Evolutionary conservation across 129 eudicot genomes (phyloP), one percentile per base, ranked within the genome.

Genomic region (Ambrosia artemisiifolia): DNA sequence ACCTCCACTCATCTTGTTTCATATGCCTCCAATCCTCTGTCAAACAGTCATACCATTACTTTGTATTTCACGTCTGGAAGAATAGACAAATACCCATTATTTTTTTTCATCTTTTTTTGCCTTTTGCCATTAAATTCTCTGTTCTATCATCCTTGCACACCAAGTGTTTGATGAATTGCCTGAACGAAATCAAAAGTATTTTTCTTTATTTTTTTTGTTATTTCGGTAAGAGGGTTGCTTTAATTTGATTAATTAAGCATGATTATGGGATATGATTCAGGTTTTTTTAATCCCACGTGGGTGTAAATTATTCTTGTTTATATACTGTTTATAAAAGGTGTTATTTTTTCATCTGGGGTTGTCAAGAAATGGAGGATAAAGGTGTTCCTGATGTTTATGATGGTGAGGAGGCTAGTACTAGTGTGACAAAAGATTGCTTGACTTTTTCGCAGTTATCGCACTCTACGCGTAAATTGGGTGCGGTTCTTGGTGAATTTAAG

Each of bases 401-500:
- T 68, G 19, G 61, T 13, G 85, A 82, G 35, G 83, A 69, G 62
- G 77, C 80, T 30, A 70, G 71, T 67, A 74, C 74, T 78, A 84
- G 86, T 66, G 80, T 76, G 20, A 62, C 74, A 17, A 75, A 75
- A 36, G 85, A 80, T 63, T 75, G 77, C 1, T 81, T 83, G 44
- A 64, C 83, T n/a, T 44, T 69, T 3, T 53, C 56, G 9, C 91
- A 81, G 5, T 79, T 85, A 72, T 75, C 97, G 11, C 57, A 69
- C 54, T 89, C 85, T 53, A 82, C 87, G 1, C 85, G 83, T 33
- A 92, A 85, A 73, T 72, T 92, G 40, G 53, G 84, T 71, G 78
- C 79, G 62, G 69, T 89, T 84, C 80, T 92, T 40, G 32, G 14
- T 59, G 89, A 85, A 34, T 79, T 89, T 49, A 83, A 78, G 75